Percentiles rank a stretch among this genome's conserved stretches.
Conservation (phyloP, 495 filamentous ascomycete genomes). For the Podospora australis region DNA sequence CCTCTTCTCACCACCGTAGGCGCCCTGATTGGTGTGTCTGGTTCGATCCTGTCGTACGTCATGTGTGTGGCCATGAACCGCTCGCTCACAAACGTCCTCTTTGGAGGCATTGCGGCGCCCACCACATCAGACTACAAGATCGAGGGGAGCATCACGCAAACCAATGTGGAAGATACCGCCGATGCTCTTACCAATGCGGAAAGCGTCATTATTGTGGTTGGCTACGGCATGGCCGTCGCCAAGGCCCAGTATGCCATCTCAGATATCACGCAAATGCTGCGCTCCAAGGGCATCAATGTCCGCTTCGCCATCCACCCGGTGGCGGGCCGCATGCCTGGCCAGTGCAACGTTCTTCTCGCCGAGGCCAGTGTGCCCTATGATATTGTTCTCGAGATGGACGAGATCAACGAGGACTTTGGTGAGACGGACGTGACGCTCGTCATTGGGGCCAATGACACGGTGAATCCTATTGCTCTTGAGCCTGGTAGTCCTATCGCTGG, state of each 20-base stretch:
- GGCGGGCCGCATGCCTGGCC: conserved; percentile 77
- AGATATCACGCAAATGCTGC: conserved; percentile 65
- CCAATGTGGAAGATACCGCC: conserved; percentile 67
- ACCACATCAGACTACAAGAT: conserved; percentile 59
- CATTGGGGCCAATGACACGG: conserved; percentile 80
- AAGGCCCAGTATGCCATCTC: conserved; percentile 81
- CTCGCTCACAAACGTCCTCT: conserved; percentile 71
- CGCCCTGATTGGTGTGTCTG: conserved; percentile 72
- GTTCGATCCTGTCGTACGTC: conserved; percentile 77
- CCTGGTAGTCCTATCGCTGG: conserved; percentile 72
- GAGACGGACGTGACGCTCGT: conserved; percentile 80
- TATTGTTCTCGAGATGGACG: conserved; percentile 82
- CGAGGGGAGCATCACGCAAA: conserved; percentile 64
- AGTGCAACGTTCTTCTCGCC: conserved; percentile 78
- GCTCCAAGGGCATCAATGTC: conserved; percentile 63
- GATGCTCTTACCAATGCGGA: conserved; percentile 63
- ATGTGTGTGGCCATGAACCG: conserved; percentile 82
- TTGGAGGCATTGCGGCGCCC: conserved; percentile 64
- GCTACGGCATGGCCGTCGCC: conserved; percentile 83
- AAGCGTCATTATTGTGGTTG: conserved; percentile 74
- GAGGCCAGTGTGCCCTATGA: conserved; percentile 80
- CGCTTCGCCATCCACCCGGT: conserved; percentile 85
- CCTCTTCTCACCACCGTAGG: conserved; percentile 71
- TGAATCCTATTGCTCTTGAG: conserved; percentile 77
- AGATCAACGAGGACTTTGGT: conserved; percentile 81